Evolutionary conservation across 2,329 filamentous ascomycete genomes (phyloP), one percentile per base, ranked within the genome.

Genomic region (Arthroderma sp.): DNA sequence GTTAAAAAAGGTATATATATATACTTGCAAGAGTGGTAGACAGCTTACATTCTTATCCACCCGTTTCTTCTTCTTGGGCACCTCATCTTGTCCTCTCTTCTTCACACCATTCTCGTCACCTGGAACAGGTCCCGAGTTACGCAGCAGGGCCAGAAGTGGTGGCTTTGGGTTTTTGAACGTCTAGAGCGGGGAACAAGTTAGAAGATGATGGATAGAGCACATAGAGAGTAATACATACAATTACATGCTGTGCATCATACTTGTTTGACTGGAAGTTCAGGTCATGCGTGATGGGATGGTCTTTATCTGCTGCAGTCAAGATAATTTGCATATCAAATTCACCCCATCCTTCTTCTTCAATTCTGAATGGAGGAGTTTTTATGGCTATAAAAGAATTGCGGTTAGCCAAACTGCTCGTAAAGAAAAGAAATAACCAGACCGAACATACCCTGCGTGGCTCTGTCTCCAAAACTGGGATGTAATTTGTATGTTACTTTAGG

Each of bases 261-360:
- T 81, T 81, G 60, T 85, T 79, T 63, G 84, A 80, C 64, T 82
- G 80, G 73, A 98, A 98, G 78, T 97, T 96, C 60, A 98, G 80
- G 69, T 98, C 93, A 72, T 98, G 93, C 54, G 79, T 75, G 62
- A 98, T 79, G 13, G 81, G 78, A 67, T 89, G 82, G 67, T 95
- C 91, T 78, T 96, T 96, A 73, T 93, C 89, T 31, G 86, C 84
- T 44, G 86, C 87, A 68, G 84, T 86, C 64, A 94, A 80, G 61
- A 87, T 83, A 67, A 97, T 93, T 52, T 78, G 79, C 84, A 98
- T 91, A 70, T 97, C 93, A 71, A 98, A 98, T 75, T 97, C 93
- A 67, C 93, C 93, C 93, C 93, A 98, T 64, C 93, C 93, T 74
- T 96, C 88, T 73, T 98, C 95, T 62, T 83, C 79, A 73, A 95